A percentile compares a stretch with the other conserved stretches of the same genome.
Evolutionary conservation across 2,329 filamentous ascomycete species (phyloP).

Genomic region (Aulographum hederae): DNA sequence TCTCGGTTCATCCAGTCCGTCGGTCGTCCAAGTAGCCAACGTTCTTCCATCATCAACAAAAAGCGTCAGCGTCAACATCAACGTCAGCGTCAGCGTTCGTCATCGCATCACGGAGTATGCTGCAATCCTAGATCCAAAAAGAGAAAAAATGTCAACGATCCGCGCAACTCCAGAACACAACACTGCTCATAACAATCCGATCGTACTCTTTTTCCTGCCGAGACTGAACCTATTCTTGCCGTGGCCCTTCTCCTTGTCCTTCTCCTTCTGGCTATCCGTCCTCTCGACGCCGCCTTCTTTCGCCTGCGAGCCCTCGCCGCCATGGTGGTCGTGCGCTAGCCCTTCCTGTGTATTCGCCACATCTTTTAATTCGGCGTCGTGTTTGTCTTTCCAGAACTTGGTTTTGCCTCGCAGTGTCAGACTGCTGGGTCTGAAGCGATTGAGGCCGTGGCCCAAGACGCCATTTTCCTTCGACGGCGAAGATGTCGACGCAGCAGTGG

Average conservation of each 20-base stretch:
- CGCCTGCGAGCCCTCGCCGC: conserved; percentile 3
- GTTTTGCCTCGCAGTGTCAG: conserved; percentile 48
- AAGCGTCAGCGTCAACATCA: too few relatives aligned
- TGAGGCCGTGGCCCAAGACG: conserved; percentile 29
- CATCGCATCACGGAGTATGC: too few relatives aligned
- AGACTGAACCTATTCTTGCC: conserved; percentile 50
- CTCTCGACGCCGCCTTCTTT: background rate
- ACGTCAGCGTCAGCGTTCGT: too few relatives aligned
- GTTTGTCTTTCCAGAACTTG: conserved; percentile 38
- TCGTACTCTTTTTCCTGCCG: conserved; percentile 48
- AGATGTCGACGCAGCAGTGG: conserved; percentile 5
- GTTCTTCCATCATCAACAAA: too few relatives aligned
- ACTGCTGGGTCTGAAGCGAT: conserved; percentile 50
- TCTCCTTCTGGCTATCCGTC: conserved; percentile 11
- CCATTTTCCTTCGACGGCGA: conserved; percentile 22
- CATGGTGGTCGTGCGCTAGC: conserved; percentile 1
- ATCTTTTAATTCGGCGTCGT: conserved; percentile 15
- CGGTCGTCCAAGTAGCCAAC: too few relatives aligned
- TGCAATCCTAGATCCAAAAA: too few relatives aligned
- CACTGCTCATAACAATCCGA: too few relatives aligned
- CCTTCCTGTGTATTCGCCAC: conserved; percentile 6
- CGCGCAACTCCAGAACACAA: too few relatives aligned
- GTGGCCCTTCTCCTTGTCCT: conserved; percentile 24
- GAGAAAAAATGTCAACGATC: too few relatives aligned
- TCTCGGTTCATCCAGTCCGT: too few relatives aligned